A percentile compares a stretch with the other conserved stretches of the same genome.
phyloP scores from a whole-genome alignment of 2,329 filamentous ascomycete genomes.

The Lasiodiplodia gonubiensis region DNA sequence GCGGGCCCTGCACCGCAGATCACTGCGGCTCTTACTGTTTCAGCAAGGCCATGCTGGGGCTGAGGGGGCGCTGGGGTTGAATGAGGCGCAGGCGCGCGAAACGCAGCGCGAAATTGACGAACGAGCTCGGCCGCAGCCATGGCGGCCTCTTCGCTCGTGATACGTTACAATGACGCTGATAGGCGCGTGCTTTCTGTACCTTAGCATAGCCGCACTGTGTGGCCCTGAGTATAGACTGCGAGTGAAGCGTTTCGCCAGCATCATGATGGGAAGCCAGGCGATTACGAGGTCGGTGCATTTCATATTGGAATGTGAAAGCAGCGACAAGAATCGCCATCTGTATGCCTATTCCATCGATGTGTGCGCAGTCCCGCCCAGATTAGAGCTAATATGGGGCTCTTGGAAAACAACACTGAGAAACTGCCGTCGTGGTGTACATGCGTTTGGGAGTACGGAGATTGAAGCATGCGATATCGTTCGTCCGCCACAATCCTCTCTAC shows the following conservation, averaged over 20 bases:
- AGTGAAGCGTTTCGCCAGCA: background rate
- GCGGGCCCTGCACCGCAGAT: constrained; percentile 6
- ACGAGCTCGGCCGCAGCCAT: background rate
- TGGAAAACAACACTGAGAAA: background rate
- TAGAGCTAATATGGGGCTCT: too few species aligned
- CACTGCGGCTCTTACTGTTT: constrained; percentile 13
- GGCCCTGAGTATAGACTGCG: background rate
- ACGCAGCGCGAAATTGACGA: background rate
- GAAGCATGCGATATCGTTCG: background rate
- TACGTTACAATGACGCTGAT: constrained; percentile 13
- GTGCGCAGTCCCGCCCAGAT: too few species aligned
- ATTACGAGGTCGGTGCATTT: background rate
- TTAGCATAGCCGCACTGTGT: constrained; percentile 10
- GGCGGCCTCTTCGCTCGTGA: background rate
- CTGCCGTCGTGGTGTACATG: background rate
- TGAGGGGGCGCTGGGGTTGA: background rate
- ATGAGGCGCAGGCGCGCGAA: constrained; percentile 14
- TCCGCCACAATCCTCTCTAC: background rate
- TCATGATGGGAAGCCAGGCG: background rate
- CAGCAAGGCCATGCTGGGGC: background rate
- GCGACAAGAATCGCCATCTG: background rate
- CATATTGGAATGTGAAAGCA: background rate
- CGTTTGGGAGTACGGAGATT: too few species aligned
- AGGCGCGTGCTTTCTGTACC: background rate
- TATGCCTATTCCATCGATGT: too few species aligned